Evolutionary conservation across 148 eudicot species (phyloP).

Genomic region (Oxyria digyna): DNA sequence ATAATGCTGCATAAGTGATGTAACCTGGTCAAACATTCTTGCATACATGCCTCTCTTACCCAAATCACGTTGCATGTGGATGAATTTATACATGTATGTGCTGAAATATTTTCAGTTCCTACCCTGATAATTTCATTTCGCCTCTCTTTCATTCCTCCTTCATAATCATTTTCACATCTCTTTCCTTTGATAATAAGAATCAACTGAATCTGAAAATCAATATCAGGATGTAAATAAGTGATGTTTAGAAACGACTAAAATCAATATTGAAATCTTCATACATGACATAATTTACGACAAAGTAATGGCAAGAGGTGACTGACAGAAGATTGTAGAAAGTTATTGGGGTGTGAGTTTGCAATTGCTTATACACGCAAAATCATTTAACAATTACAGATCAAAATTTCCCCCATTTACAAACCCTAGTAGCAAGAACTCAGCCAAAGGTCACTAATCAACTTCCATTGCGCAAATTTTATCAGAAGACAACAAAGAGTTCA

Average conservation of each 20-base stretch:
- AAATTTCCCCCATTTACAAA: not conserved
- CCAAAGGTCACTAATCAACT: slow-evolving; percentile 21
- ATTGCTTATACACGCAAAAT: not conserved
- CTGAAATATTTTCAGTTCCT: no score
- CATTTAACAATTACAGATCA: not conserved
- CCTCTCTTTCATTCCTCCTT: no score
- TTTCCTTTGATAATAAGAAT: no score
- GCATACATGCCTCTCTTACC: no score
- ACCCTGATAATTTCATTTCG: no score
- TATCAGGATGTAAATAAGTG: no score
- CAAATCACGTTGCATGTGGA: no score
- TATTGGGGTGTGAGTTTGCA: not conserved
- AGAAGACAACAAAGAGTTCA: slow-evolving; percentile 28
- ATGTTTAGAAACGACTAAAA: no score
- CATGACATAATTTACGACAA: not conserved
- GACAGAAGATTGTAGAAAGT: not conserved
- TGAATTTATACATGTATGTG: no score
- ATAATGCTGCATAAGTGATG: slow-evolving; percentile 8
- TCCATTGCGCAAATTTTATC: slow-evolving; percentile 47
- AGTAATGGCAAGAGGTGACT: not conserved
- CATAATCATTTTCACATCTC: no score
- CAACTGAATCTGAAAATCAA: no score
- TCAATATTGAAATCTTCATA: no score
- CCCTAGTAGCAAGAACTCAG: not conserved
- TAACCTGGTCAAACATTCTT: not conserved